Conservation (phyloP, 2,329 filamentous ascomycete genomes). For the Monilinia laxa region DNA sequence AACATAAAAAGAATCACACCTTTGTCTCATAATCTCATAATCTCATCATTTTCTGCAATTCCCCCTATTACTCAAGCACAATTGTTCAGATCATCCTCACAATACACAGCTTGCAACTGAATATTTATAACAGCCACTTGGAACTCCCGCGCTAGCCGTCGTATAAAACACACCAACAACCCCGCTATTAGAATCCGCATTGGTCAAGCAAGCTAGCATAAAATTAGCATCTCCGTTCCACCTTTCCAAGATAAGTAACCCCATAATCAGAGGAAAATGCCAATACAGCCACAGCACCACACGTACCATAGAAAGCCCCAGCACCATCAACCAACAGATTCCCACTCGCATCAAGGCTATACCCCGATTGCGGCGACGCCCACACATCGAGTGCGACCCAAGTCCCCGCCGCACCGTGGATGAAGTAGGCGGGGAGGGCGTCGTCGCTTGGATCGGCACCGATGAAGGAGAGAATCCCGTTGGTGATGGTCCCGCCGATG, state of each 20-base stretch:
- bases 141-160: background rate
- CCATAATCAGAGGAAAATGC: background rate
- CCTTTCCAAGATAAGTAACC: background rate
- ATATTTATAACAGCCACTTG: constrained; percentile 8
- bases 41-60: background rate
- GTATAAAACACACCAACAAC: constrained; percentile 9
- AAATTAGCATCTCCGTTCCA: background rate
- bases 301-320: constrained; percentile 4
- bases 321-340: constrained; percentile 1
- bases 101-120: constrained; percentile 8
- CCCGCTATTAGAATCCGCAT: background rate
- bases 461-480: constrained; percentile 1
- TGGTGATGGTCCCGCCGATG: constrained; percentile 2
- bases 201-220: background rate
- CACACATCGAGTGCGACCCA: background rate
- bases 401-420: background rate
- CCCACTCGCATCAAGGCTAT: background rate
- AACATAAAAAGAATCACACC: background rate
- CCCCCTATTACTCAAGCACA: background rate
- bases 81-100: background rate
- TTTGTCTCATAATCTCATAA: background rate
- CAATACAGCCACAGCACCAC: background rate
- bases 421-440: constrained; percentile 1
- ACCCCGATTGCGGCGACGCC: constrained; percentile 2
- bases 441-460: background rate